Evolutionary conservation across 2,329 filamentous ascomycete species (phyloP), one percentile per base, ranked within the genome.

Genomic region (Botrytis sinoallii): DNA sequence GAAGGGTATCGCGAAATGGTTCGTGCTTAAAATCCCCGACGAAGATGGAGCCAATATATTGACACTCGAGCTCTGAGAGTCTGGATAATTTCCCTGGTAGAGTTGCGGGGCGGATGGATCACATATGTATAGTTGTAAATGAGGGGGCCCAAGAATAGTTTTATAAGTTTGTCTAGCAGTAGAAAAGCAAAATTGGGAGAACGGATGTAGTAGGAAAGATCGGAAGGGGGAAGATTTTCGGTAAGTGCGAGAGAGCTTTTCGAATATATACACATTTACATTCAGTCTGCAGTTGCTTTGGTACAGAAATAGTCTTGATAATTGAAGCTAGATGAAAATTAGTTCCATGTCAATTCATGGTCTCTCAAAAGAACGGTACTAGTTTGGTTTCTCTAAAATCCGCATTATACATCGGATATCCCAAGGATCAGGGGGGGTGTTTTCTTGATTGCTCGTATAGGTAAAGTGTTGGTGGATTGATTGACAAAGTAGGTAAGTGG

Each of bases 81-180:
- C 18, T 66, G 63, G 10, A 55, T 55, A 40, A 40, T 67, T 40
- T 67, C 65, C 65, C 48, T 67, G 65, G 65, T 67, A 10, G 22
- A 48, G 48, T 22, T 55, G 65, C 46, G 65, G 48, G 65, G 65
- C 48, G 48, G 16, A 68, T 68, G 65, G 65, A 25, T 40, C 46
- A 64, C 40, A 55, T 29, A 29, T 55, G 46, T 55, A 40, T 55
- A n/a, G 14, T 12, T 52, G 25, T 3, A 48, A 52, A 52, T n/a
- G 32, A 52, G 32, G 32, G 44, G 46, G n/a, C 48, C 35, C 52
- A 57, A 29, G 48, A 48, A 55, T 42, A 16, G 22, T 29, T 55
- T 57, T 42, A 29, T 22, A 68, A 29, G 65, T 42, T 20, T 20
- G 32, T 67, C 46, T 67, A 20, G 29, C 16, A 18, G 64, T 20